A percentile compares a stretch with the other conserved stretches of the same genome.
These are phyloP conservation scores for Rhodotorula sp. DNA, from an alignment of 1,284 basidiomycete species.

Conservation along the genomic window DNA sequence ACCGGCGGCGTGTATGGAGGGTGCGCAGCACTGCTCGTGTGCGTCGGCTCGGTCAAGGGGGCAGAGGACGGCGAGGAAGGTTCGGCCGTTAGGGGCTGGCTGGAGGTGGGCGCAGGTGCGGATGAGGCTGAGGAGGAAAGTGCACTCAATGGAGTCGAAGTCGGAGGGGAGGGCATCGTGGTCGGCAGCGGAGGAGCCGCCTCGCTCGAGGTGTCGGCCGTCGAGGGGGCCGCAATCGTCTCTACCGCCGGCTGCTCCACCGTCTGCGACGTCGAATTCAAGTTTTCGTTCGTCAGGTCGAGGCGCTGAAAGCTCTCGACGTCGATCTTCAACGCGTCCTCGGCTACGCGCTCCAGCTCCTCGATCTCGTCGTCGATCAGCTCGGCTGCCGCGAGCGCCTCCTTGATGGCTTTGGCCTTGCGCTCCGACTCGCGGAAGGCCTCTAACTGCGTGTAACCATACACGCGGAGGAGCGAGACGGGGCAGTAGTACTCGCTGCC, in stretches of 20 bases:
- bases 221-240: neutral
- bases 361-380: conserved; percentile 46
- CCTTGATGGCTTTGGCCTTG: conserved; percentile 25
- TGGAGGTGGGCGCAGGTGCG: neutral
- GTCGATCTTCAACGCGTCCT: conserved; percentile 48
- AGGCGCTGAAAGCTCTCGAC: neutral
- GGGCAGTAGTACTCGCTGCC: conserved; percentile 97
- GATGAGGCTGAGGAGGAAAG: neutral
- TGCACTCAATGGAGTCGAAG: too few relatives aligned
- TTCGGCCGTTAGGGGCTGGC: neutral
- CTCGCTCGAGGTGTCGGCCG: neutral
- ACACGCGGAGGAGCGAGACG: conserved; percentile 86
- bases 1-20: neutral
- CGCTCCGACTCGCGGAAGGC: conserved; percentile 84
- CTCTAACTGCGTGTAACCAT: conserved; percentile 94
- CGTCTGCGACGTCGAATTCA: neutral
- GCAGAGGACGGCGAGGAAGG: neutral
- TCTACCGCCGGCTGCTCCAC: neutral
- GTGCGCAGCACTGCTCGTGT: neutral
- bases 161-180: too few relatives aligned
- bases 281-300: neutral
- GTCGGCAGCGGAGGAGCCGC: too few relatives aligned
- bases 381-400: conserved; percentile 42
- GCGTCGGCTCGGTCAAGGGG: neutral
- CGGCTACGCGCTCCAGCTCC: conserved; percentile 63